Evolutionary conservation across 2,329 filamentous ascomycete genomes (phyloP), one percentile per base, ranked within the genome.

Genomic region (Nannizzia gypsea): DNA sequence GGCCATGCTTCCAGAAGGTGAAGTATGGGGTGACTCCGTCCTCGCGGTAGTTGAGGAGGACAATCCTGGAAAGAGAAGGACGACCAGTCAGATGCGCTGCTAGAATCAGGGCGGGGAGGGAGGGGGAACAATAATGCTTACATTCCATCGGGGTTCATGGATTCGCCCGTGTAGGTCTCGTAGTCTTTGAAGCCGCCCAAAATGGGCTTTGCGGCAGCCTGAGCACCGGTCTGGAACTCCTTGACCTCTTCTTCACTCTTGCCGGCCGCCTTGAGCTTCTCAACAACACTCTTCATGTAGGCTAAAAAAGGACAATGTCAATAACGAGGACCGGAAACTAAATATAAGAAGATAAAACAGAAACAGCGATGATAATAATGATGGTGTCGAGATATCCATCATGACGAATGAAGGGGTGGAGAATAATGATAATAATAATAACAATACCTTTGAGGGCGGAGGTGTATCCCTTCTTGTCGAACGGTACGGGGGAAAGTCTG

Each of bases 1-100:
- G 78, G 72, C 92, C 93, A 79, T 96, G 88, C 85, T 97, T 96
- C 92, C 91, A 97, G 80, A 95, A 79, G 67, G 84, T 88, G 70
- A 95, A 81, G 74, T 83, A 99, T 63, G 93, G 93, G 60, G 92
- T 97, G 67, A 87, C 76, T 75, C 93, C 93, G 70, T 97, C 93
- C 76, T 96, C 91, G 70, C 93, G 92, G 84, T 96, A 99, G 83
- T 96, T 95, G 73, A 96, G 87, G 67, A 96, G 88, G 66, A 91
- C 81, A 69, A 96, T 81, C 85, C 88, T 91, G 36, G 26, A 44
- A 59, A 42, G 13, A 42, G 38, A 15, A 42, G 11, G 15, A 42
- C n/a, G 15, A 42, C n/a, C 24, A 52, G 36, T 26, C 8, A 20
- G 20, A 56, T 62, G 61, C 9, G 22, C 40, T 9, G 15, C 38